Evolutionary conservation across 106 monocot species (phyloP).

Genomic region (Cymbidium sinense): DNA sequence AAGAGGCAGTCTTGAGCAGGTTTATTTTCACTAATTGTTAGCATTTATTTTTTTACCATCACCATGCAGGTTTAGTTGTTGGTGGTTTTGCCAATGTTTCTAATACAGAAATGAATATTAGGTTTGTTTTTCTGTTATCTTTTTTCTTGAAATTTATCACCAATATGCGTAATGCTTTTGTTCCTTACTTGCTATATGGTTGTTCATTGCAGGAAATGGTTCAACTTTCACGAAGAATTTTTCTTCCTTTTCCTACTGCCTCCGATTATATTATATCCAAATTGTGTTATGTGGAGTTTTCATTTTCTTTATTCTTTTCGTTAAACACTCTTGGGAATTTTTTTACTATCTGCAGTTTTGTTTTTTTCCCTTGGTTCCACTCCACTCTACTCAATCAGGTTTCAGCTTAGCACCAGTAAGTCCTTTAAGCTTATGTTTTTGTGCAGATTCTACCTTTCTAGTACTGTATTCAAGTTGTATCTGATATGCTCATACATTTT

Average conservation of each 20-base stretch:
- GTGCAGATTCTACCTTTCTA: not conserved
- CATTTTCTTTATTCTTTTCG: slow-evolving; percentile 4
- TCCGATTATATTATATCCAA: slow-evolving; percentile 99
- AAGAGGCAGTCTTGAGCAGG: not conserved
- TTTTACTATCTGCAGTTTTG: not conserved
- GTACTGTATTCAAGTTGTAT: not conserved
- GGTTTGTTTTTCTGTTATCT: slow-evolving; percentile 30
- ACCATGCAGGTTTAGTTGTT: slow-evolving; percentile 75
- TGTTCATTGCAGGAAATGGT: slow-evolving; percentile 55
- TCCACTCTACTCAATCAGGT: slow-evolving; percentile 76
- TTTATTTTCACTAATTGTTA: not conserved
- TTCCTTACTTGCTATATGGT: not conserved
- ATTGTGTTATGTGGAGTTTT: not conserved
- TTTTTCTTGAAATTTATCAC: not conserved
- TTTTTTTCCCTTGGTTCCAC: slow-evolving; percentile 74
- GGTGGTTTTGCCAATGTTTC: slow-evolving; percentile 87
- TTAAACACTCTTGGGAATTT: not conserved
- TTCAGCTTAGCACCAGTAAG: slow-evolving; percentile 99
- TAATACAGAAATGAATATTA: slow-evolving; percentile 72
- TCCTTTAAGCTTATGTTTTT: slow-evolving; percentile 6
- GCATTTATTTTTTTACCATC: not conserved
- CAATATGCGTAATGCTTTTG: not conserved
- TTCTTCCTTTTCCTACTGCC: slow-evolving; percentile 97
- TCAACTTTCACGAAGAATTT: slow-evolving; percentile 99
- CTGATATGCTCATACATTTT: not conserved